A percentile compares a stretch with the other conserved stretches of the same genome.
These are phyloP conservation scores for Hamigera avellanea DNA, from an alignment of 495 filamentous ascomycete genomes.

Conservation along the genomic window DNA sequence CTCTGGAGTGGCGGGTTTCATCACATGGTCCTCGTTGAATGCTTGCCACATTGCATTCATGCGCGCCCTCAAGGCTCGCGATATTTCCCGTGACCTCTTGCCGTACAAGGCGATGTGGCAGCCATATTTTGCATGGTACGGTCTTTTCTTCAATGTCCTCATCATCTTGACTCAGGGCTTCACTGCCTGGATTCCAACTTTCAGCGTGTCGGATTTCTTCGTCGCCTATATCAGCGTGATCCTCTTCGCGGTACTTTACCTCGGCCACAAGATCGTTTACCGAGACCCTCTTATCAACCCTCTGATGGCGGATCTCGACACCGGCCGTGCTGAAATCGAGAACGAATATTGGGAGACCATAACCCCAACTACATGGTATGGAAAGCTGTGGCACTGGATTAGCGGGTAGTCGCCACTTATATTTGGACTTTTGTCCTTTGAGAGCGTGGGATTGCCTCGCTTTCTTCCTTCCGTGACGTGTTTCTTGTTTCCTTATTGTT, in stretches of 20 bases:
- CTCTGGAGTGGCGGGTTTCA: slow-evolving; percentile 52
- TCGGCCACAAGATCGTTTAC: slow-evolving; percentile 45
- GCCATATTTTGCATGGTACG: slow-evolving; percentile 48
- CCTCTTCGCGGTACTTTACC: slow-evolving; percentile 44
- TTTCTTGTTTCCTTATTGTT: no score
- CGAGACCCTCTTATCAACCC: slow-evolving; percentile 29
- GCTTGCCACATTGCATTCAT: slow-evolving; percentile 51
- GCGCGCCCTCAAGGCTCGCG: slow-evolving; percentile 43
- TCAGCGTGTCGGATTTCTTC: slow-evolving; percentile 47
- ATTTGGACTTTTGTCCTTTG: background rate
- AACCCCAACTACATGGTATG: slow-evolving; percentile 30
- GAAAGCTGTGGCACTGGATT: slow-evolving; percentile 15
- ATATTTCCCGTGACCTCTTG: slow-evolving; percentile 43
- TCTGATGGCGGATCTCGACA: slow-evolving; percentile 37
- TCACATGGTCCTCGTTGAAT: slow-evolving; percentile 52
- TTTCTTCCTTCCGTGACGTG: no score
- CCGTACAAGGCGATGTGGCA: slow-evolving; percentile 48
- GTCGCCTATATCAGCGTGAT: slow-evolving; percentile 52
- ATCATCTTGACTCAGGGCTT: slow-evolving; percentile 63
- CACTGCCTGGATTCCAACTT: slow-evolving; percentile 49
- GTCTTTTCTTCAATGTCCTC: slow-evolving; percentile 51
- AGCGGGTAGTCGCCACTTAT: slow-evolving; percentile 7
- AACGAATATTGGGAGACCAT: slow-evolving; percentile 35
- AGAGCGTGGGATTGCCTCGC: no score
- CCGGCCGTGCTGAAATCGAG: slow-evolving; percentile 27